Evolutionary conservation across 495 filamentous ascomycete species (phyloP), one percentile per base, ranked within the genome.

Genomic region (Endocarpon pusillum): DNA sequence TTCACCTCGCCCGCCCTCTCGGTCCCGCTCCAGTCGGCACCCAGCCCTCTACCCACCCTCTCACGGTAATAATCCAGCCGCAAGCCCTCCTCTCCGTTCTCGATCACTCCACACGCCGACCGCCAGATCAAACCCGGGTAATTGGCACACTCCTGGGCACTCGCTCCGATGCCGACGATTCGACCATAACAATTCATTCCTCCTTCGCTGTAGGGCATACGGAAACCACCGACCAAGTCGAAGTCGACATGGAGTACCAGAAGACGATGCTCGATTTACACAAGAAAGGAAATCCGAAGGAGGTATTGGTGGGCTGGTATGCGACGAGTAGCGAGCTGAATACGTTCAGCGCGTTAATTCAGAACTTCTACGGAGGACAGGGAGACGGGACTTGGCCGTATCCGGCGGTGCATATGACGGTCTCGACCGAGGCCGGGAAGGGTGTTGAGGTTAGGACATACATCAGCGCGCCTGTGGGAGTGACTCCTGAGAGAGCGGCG

Each of bases 171-270:
- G n/a, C n/a, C n/a, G 89, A 97, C 67, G 87, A 86, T 54, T 80
- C 75, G 57, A 87, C 94, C 59, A 83, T 89, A 47, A 81, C 86
- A 62, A 86, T 97, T 48, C 72, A 81, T 44, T 86, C 82, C 56
- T 84, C 81, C 59, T 97, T 96, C 54, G 91, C 91, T 36, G 89
- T 97, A 44, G 83, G 85, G 37, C 89, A 97, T 65, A 94, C 85
- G 38, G 89, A 97, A 64, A 92, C 83, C 48, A 76, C 85, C 52
- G 89, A 97, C 58, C 89, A 97, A 57, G 89, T 97, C 46, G 89
- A 97, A 53, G 91, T 97, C 39, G 89, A 97, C 57, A 93, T 97
- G 71, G 89, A 96, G 58, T 97, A 96, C 54, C 89, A 97, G 59
- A 96, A 96, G 70, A 81, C 86, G 54, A 96, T 97, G 89, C 72